phyloP scores from a whole-genome alignment of 1,139 yeast genomes.

The Suhomyces coccinellae region DNA sequence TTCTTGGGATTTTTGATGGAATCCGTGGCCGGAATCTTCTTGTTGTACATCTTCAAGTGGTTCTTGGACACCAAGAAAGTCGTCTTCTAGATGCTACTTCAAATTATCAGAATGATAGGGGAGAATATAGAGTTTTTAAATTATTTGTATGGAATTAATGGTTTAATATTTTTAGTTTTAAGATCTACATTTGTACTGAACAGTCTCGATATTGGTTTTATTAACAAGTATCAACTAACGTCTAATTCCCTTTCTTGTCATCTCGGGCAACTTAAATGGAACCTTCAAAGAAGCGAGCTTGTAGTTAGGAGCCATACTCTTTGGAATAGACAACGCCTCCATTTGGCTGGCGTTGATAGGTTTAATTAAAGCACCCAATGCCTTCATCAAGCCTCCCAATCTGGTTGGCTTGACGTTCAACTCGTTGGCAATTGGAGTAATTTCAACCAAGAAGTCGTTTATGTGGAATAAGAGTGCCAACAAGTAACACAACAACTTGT shows the following conservation, averaged over 20 bases:
- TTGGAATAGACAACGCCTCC: slow-evolving; percentile 77
- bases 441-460: slow-evolving; percentile 72
- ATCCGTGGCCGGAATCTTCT: slow-evolving; percentile 6
- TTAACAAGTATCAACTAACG: slow-evolving; percentile 1
- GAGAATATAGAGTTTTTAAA: background rate
- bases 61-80: slow-evolving; percentile 6
- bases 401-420: slow-evolving; percentile 79
- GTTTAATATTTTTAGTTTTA: no score
- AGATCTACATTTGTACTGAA: no score
- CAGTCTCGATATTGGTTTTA: background rate
- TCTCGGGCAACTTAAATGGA: slow-evolving; percentile 87
- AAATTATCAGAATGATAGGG: background rate
- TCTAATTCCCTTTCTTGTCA: slow-evolving; percentile 64
- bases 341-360: slow-evolving; percentile 79
- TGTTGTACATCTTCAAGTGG: slow-evolving; percentile 11
- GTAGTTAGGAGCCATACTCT: slow-evolving; percentile 61
- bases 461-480: slow-evolving; percentile 73
- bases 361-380: slow-evolving; percentile 80
- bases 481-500: slow-evolving; percentile 77
- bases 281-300: slow-evolving; percentile 83
- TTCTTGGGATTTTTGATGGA: slow-evolving; percentile 19
- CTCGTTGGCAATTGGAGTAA: slow-evolving; percentile 83
- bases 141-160: background rate
- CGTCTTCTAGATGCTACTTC: background rate
- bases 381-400: slow-evolving; percentile 66